Conservation (phyloP, 768 basidiomycete genomes). For the Lactarius vividus region DNA sequence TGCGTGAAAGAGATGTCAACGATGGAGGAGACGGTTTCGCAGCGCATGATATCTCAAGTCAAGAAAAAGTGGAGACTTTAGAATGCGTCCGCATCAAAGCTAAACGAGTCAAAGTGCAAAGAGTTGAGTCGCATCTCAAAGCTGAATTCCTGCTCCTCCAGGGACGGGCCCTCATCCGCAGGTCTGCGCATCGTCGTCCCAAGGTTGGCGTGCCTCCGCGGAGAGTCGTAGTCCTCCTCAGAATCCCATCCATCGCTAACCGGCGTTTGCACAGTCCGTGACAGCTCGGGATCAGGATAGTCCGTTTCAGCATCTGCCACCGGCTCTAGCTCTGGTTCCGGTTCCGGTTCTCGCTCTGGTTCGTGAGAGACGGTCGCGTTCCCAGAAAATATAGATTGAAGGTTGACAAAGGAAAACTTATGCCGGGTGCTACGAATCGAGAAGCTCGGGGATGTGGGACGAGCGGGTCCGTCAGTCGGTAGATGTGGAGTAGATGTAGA, state of each 20-base stretch:
- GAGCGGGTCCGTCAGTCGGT: constrained; percentile 5
- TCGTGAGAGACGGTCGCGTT: not conserved
- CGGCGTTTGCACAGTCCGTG: constrained; percentile 9
- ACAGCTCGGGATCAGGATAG: not conserved
- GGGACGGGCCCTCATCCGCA: not conserved
- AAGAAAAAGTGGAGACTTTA: constrained; percentile 29
- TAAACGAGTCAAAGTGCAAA: constrained; percentile 67
- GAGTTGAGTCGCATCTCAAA: constrained; percentile 71
- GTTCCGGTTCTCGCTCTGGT: constrained; percentile 21
- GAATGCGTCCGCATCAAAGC: constrained; percentile 63
- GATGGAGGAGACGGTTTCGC: constrained; percentile 7
- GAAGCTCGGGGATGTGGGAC: constrained; percentile 28
- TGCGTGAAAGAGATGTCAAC: constrained; percentile 2
- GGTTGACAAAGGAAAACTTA: constrained; percentile 36
- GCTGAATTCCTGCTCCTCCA: constrained; percentile 40
- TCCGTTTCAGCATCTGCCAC: constrained; percentile 10
- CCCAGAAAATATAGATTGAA: constrained; percentile 35
- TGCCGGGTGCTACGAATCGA: constrained; percentile 33
- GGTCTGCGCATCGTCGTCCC: not conserved
- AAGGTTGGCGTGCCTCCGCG: constrained; percentile 15
- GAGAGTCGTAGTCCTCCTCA: constrained; percentile 24
- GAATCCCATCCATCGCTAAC: constrained; percentile 22
- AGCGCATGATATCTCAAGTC: constrained; percentile 1
- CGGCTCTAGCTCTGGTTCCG: constrained; percentile 11
- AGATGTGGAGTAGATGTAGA: constrained; percentile 23